These are phyloP conservation scores for Lepidium sativum DNA, from an alignment of 345 rosid species.

Conservation along the genomic window DNA sequence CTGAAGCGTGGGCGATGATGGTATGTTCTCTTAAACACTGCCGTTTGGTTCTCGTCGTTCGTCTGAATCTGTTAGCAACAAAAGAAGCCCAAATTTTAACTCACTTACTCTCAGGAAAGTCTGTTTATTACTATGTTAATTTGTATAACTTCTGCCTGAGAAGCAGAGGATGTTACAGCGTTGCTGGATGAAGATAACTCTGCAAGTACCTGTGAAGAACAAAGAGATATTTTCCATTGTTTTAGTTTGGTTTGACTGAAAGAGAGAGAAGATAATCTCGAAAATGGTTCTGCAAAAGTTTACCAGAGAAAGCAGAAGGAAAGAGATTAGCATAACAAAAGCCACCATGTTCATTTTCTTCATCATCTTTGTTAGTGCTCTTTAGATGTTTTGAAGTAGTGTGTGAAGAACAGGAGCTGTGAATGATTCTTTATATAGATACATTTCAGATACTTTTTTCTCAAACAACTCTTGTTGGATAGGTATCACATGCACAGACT, in stretches of 20 bases:
- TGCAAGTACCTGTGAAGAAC: constrained; percentile 17
- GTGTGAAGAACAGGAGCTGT: not conserved
- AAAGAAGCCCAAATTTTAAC: not conserved
- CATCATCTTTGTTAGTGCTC: constrained; percentile 1
- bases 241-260: not conserved
- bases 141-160: constrained; percentile 11
- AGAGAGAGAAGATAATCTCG: not conserved
- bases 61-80: constrained; percentile 16
- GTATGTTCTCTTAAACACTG: constrained; percentile 17
- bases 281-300: not conserved
- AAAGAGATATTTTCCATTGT: not conserved
- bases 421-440: constrained; percentile 19
- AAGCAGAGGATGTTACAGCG: constrained; percentile 12
- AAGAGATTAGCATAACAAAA: constrained; percentile 19
- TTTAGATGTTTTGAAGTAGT: constrained; percentile 5
- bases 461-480: constrained; percentile 6
- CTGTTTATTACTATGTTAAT: not conserved
- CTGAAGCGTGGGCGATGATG: constrained; percentile 16
- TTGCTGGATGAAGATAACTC: constrained; percentile 8
- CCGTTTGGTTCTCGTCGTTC: constrained; percentile 17
- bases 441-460: not conserved
- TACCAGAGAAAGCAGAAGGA: constrained; percentile 20
- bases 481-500: constrained; percentile 28
- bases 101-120: not conserved
- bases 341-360: constrained; percentile 11